Percentiles rank a stretch among this genome's conserved stretches.
Conservation (phyloP, 2,329 filamentous ascomycete species). For the Curvularia sp. region DNA sequence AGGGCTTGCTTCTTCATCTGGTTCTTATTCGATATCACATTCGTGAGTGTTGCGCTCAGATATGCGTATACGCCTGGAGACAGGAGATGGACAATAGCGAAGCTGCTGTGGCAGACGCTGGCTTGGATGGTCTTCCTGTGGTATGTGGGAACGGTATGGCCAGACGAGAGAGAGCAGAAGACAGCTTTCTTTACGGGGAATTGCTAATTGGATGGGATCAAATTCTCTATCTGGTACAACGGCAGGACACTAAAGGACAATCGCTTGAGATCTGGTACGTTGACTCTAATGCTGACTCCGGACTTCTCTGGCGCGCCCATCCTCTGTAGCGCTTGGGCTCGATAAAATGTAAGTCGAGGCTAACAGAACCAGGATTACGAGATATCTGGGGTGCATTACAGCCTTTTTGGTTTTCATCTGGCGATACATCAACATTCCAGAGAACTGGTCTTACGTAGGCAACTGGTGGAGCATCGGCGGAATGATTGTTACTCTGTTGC, state of each 20-base stretch:
- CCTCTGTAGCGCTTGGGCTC: background rate
- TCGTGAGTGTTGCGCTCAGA: constrained; percentile 44
- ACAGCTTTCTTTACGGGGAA: constrained; percentile 54
- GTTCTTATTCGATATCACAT: constrained; percentile 50
- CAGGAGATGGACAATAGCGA: constrained; percentile 30
- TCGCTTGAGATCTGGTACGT: constrained; percentile 52
- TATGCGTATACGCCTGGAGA: constrained; percentile 37
- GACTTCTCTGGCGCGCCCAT: background rate
- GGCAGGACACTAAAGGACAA: constrained; percentile 49
- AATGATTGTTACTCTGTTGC: constrained; percentile 49
- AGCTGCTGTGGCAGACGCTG: constrained; percentile 38
- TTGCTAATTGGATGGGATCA: constrained; percentile 51
- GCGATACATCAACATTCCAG: constrained; percentile 50
- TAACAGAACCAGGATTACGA: constrained; percentile 43
- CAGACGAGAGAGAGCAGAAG: constrained; percentile 51
- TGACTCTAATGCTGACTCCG: background rate
- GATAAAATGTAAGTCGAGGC: background rate
- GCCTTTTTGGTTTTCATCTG: constrained; percentile 52
- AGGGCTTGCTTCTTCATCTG: constrained; percentile 48
- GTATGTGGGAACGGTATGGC: constrained; percentile 38
- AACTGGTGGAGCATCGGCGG: constrained; percentile 44
- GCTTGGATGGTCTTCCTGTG: constrained; percentile 43
- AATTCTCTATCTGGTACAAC: constrained; percentile 39
- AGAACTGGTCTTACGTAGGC: constrained; percentile 52
- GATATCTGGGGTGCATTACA: constrained; percentile 50